Evolutionary conservation across 108 stramenopile species (phyloP).

Genomic region (Fragilaria crotonensis): DNA sequence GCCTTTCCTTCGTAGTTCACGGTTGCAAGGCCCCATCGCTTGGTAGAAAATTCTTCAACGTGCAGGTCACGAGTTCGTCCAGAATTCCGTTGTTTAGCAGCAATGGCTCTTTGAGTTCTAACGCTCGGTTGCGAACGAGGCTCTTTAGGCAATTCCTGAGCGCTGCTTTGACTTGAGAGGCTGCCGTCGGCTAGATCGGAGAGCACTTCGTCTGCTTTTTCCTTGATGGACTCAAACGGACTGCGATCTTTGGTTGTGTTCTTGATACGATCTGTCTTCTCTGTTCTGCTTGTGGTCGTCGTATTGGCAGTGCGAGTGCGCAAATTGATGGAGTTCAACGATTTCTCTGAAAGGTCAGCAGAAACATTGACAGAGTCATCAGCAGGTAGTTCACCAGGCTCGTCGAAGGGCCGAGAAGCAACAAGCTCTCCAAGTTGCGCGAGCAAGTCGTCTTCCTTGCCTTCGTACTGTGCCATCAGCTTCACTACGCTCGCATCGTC

Average conservation of each 20-base stretch:
- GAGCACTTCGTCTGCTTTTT: background rate
- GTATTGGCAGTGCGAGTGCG: constrained; percentile 15
- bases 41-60: constrained; percentile 35
- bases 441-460: constrained; percentile 23
- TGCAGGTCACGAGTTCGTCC: constrained; percentile 32
- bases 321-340: background rate
- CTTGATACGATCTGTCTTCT: constrained; percentile 26
- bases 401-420: constrained; percentile 30
- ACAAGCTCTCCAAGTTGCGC: constrained; percentile 13
- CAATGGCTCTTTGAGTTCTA: background rate
- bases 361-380: background rate
- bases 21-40: constrained; percentile 20
- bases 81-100: background rate
- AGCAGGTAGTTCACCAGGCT: constrained; percentile 4
- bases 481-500: constrained; percentile 8
- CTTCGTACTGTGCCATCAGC: constrained; percentile 17
- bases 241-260: constrained; percentile 14
- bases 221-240: background rate
- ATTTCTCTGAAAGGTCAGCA: background rate
- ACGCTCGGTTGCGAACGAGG: background rate
- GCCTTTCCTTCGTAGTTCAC: constrained; percentile 23
- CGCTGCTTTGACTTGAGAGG: background rate
- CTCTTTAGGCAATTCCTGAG: background rate
- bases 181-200: background rate
- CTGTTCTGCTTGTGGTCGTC: constrained; percentile 16